phyloP scores from a whole-genome alignment of 2,329 filamentous ascomycete species.

The Trichoderma gracile region DNA sequence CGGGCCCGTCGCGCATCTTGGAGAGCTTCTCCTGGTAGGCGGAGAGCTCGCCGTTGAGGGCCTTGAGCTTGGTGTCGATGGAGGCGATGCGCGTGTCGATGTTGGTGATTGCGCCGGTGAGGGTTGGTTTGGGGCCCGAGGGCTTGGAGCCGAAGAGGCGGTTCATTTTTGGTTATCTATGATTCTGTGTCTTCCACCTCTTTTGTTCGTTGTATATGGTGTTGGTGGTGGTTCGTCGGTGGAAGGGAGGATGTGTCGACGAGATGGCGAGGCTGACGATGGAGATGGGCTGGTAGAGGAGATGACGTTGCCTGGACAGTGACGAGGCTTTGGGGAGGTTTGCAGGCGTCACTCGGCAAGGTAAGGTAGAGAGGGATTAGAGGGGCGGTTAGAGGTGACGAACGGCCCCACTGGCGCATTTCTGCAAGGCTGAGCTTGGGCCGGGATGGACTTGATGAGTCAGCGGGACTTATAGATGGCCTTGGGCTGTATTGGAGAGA shows the following conservation, averaged over 20 bases:
- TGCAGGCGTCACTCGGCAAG: not conserved
- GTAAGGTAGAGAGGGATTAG: not conserved
- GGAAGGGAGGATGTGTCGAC: too few species aligned
- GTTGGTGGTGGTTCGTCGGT: not conserved
- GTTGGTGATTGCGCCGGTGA: slow-evolving; percentile 79
- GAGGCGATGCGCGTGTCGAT: slow-evolving; percentile 81
- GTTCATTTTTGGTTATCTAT: slow-evolving; percentile 62
- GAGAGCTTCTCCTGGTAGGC: slow-evolving; percentile 84
- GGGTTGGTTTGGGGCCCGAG: slow-evolving; percentile 84
- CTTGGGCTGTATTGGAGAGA: too few species aligned
- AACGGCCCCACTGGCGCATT: slow-evolving; percentile 8
- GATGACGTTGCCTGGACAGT: slow-evolving; percentile 27
- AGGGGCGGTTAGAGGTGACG: slow-evolving; percentile 14
- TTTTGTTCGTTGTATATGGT: not conserved
- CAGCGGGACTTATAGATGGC: not conserved
- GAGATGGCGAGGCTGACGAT: slow-evolving; percentile 8
- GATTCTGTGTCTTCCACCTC: not conserved
- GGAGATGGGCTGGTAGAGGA: not conserved
- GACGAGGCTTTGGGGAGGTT: slow-evolving; percentile 22
- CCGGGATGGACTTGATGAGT: slow-evolving; percentile 3
- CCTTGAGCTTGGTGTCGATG: slow-evolving; percentile 92
- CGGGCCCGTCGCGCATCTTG: slow-evolving; percentile 94
- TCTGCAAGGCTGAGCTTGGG: slow-evolving; percentile 3
- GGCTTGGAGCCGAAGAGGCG: slow-evolving; percentile 89
- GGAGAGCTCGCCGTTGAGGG: slow-evolving; percentile 84